phyloP scores from a whole-genome alignment of 768 basidiomycete species.

The Lactifluus pinguis region DNA sequence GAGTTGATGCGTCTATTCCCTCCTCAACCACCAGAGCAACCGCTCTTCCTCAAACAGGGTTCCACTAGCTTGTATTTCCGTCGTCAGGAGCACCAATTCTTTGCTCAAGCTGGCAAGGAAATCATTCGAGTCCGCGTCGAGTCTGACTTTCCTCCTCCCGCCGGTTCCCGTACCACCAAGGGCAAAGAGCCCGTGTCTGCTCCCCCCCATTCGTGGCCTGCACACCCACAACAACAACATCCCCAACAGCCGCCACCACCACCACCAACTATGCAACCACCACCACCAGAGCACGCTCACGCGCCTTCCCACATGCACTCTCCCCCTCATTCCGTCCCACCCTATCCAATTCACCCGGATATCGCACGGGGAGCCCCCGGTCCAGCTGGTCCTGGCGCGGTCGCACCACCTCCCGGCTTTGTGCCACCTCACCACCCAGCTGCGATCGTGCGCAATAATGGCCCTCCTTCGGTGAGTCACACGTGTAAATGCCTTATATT shows the following conservation, averaged over 20 bases:
- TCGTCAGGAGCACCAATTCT: constrained; percentile 71
- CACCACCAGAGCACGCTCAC: constrained; percentile 16
- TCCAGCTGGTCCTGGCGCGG: constrained; percentile 18
- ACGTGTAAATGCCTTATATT: not conserved
- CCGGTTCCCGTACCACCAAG: constrained; percentile 13
- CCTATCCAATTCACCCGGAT: constrained; percentile 30
- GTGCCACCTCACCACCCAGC: constrained; percentile 13
- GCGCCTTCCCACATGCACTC: constrained; percentile 14
- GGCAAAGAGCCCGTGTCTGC: constrained; percentile 13
- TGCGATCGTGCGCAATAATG: constrained; percentile 12
- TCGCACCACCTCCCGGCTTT: constrained; percentile 25
- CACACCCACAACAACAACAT: constrained; percentile 1
- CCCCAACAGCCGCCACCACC: constrained; percentile 22
- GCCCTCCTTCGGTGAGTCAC: constrained; percentile 15
- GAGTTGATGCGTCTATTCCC: constrained; percentile 84
- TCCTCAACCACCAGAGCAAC: constrained; percentile 47
- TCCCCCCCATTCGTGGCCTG: constrained; percentile 2
- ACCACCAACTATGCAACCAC: constrained; percentile 14
- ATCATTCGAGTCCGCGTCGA: constrained; percentile 69
- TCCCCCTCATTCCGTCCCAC: constrained; percentile 20
- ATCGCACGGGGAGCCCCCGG: constrained; percentile 24
- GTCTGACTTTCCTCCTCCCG: constrained; percentile 38
- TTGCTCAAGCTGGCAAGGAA: constrained; percentile 69
- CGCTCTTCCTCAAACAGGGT: constrained; percentile 47
- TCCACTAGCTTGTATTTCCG: constrained; percentile 69